Base-by-base conservation (phyloP, 805 yeast genomes). In the Yarrowia phangngaensis region DNA sequence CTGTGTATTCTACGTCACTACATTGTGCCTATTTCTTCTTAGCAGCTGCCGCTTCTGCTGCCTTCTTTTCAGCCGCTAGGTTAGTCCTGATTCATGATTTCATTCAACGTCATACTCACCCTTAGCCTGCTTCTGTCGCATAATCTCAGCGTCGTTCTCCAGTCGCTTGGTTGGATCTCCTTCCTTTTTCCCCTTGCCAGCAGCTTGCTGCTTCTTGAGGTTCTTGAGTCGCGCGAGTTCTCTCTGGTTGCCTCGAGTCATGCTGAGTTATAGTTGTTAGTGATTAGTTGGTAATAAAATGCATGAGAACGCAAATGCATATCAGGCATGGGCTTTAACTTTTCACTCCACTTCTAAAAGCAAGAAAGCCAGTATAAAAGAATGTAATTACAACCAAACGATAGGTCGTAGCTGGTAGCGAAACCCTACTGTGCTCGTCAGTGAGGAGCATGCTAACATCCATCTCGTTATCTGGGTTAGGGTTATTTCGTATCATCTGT, bases 211-310 rank as follows among this genome's bases (percentile, higher is more conserved):
- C 67, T 90, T 90, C 71, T 90, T 92, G 64, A 70, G 64, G 67
- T 85, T 86, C 70, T 85, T 90, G 53, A 80, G 85, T 63, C 98
- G 77, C 23, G 97, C 97, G 58, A 84, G 75, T 30, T 90, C 98
- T 66, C 98, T 78, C 69, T 92, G 97, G 66, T 90, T 92, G 23
- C 98, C 98, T 71, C 98, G 78, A 47, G 95, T 82, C 97, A 90
- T 89, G 32, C 14, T 38, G 43, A 24, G 38, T 20, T 26, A 16
- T 35, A 20, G 31, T 36, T 31, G 15, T 16, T 15, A 24, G 11
- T 15, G 29, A n/a, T n/a, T n/a, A n/a, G n/a, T n/a, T n/a, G n/a
- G n/a, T n/a, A n/a, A n/a, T n/a, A n/a, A n/a, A n/a, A n/a, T n/a
- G n/a, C n/a, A n/a, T n/a, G n/a, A n/a, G n/a, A n/a, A n/a, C n/a